Evolutionary conservation across 169 alveolate species (phyloP), one percentile per base, ranked within the genome.

Genomic region (Condylostoma magnum): DNA sequence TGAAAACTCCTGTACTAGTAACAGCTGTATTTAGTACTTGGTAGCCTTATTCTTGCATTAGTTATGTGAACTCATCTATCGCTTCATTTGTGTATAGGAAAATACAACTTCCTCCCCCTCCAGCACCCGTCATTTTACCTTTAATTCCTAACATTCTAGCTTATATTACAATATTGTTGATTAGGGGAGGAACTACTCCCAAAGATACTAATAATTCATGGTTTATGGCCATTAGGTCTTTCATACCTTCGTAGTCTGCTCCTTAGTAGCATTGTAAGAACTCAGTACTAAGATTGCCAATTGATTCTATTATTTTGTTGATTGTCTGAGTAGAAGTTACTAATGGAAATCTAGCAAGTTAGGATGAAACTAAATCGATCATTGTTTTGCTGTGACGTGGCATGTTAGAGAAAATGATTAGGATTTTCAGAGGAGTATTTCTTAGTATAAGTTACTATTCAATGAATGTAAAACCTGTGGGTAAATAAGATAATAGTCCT

Each of bases 71-170:
- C n/a, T n/a, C n/a, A n/a, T n/a, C n/a, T n/a, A n/a, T n/a, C n/a
- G n/a, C 34, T 46, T 66, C 67, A 27, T 10, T 20, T 18, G 67
- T 30, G 2, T 22, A 22, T 18, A 47, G 10, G 27, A 60, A 60
- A 6, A 60, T 22, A 38, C 71, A 60, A 12, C 18, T n/a, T 27
- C 71, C 71, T 41, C 71, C 71, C 8, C 71, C 71, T 2, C 71
- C 71, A 38, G 46, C 71, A 38, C 71, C 71, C 8, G 71, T 60
- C 71, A 60, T 33, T 41, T 60, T 60, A 15, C 71, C 71, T 60
- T n/a, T n/a, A 36, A 60, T 36, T n/a, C 71, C 71, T 8, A 8
- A 41, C 30, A 38, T 60, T 0, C 6, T 10, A 28, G 43, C 71
- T 41, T 37, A 8, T 15, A 38, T 41, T 2, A 36, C 52, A 38